Evolutionary conservation across 2,329 filamentous ascomycete genomes (phyloP), one percentile per base, ranked within the genome.

Genomic region (Nigrograna mackinnonii): DNA sequence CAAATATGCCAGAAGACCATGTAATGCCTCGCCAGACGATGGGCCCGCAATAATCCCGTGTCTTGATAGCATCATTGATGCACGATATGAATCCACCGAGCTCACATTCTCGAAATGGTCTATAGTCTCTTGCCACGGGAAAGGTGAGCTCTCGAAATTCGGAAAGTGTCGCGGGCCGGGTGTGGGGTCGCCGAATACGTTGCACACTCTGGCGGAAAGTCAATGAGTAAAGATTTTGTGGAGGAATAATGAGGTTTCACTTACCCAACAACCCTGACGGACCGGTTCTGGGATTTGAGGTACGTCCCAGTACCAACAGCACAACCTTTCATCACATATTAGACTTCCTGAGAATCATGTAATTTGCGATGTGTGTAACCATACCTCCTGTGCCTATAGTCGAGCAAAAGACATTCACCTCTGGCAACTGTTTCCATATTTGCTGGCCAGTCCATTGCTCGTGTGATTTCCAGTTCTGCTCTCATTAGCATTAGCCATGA

Each of bases 1-100:
- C 1, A 83, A 55, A 49, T 76, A 74, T 31, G 79, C 70, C 47
- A 73, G 73, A 3, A 79, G 57, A 9, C 82, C 61, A 35, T 65
- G 51, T 7, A 85, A 64, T 39, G 79, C 82, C 53, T 83, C 79
- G 0, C 82, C 82, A 0, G 80, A 84, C 0, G 80, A 83, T 0
- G 82, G 82, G 0, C 82, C 82, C 30, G 77, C 81, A 5, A 85
- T 70, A 5, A 85, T 60, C 0, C 82, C 82, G 37, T 83, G 69
- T 2, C 82, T 72, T 18, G 74, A 81, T 2, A 85, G 66, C 11
- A 77, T 66, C 20, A 84, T 57, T 0, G 80, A 84, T 6, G 78
- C 47, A 0, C 68, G 63, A 54, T 75, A 84, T 0, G 81, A 79
- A 26, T 81, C 76, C 6, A 68, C 61, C 0, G 79, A 83, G 2